These are phyloP conservation scores for Niebla homalea DNA, from an alignment of 495 filamentous ascomycete species.

Conservation along the genomic window DNA sequence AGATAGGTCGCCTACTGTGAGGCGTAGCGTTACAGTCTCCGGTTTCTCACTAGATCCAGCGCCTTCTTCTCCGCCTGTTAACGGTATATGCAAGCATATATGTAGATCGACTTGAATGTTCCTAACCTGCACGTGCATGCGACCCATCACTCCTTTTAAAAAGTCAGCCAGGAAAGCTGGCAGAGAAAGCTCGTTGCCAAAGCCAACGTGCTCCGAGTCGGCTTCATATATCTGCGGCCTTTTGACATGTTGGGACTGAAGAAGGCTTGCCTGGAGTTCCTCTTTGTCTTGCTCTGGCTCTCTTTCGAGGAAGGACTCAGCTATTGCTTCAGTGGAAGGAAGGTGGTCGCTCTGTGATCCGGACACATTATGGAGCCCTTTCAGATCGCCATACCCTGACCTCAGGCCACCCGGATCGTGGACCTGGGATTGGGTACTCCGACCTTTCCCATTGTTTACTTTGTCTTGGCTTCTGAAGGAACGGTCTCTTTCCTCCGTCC, in stretches of 20 bases:
- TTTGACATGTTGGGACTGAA: constrained; percentile 51
- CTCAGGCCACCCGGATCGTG: constrained; percentile 13
- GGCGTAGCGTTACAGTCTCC: constrained; percentile 47
- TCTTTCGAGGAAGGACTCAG: constrained; percentile 73
- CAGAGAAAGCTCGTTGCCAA: constrained; percentile 57
- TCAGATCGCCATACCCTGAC: not conserved
- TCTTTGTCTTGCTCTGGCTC: constrained; percentile 63
- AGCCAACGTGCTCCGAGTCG: constrained; percentile 53
- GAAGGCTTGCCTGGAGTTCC: constrained; percentile 63
- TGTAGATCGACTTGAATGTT: constrained; percentile 52
- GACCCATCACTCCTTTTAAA: constrained; percentile 68
- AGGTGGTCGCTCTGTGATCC: constrained; percentile 32
- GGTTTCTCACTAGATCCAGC: constrained; percentile 8
- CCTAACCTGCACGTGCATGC: constrained; percentile 56
- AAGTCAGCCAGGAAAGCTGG: constrained; percentile 74
- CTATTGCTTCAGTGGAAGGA: constrained; percentile 70
- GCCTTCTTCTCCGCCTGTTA: constrained; percentile 3
- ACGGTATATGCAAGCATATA: constrained; percentile 23
- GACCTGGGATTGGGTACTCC: constrained; percentile 5
- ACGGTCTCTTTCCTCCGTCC: not conserved
- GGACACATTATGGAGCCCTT: constrained; percentile 3
- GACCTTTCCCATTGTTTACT: constrained; percentile 5
- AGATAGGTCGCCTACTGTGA: constrained; percentile 52
- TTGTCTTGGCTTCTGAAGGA: not conserved
- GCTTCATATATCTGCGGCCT: constrained; percentile 27